Percentiles rank a stretch among this genome's conserved stretches.
Evolutionary conservation across 2,329 filamentous ascomycete genomes (phyloP).

Genomic region (Penicillium olsonii): DNA sequence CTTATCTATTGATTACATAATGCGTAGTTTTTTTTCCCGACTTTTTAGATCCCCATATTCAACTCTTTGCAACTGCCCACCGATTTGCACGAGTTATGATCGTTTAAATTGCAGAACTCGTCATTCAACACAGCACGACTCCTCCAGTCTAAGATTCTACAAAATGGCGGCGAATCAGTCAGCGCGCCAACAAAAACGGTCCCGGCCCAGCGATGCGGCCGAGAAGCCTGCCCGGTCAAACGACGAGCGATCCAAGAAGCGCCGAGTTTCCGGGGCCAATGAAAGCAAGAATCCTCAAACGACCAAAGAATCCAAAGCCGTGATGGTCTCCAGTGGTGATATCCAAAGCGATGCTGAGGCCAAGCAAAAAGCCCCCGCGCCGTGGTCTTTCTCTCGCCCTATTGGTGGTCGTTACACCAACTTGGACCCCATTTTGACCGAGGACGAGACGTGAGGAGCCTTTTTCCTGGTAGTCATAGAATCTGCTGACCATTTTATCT

Average conservation of each 20-base stretch:
- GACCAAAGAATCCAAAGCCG: constrained; percentile 16
- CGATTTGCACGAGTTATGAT: constrained; percentile 2
- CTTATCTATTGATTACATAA: background rate
- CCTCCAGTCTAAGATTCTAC: background rate
- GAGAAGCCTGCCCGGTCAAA: constrained; percentile 22
- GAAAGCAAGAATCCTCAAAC: constrained; percentile 29
- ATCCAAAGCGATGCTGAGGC: constrained; percentile 9
- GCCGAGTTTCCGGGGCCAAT: constrained; percentile 29
- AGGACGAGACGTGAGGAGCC: constrained; percentile 55
- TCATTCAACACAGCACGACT: background rate
- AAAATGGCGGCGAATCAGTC: constrained; percentile 22
- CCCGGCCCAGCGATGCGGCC: constrained; percentile 30
- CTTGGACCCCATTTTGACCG: constrained; percentile 59
- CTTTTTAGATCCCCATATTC: constrained; percentile 8
- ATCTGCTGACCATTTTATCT: constrained; percentile 10
- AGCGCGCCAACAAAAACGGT: constrained; percentile 31
- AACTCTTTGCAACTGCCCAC: constrained; percentile 1
- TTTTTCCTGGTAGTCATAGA: background rate
- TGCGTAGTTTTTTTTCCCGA: background rate
- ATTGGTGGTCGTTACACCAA: constrained; percentile 58
- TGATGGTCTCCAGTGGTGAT: constrained; percentile 19
- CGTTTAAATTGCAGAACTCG: constrained; percentile 1
- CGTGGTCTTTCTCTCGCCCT: constrained; percentile 53
- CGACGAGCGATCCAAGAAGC: constrained; percentile 33
- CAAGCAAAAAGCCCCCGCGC: constrained; percentile 15